A percentile compares a stretch with the other conserved stretches of the same genome.
Conservation (phyloP, 352 stramenopile species). For the Pilasporangium apinafurcum region DNA sequence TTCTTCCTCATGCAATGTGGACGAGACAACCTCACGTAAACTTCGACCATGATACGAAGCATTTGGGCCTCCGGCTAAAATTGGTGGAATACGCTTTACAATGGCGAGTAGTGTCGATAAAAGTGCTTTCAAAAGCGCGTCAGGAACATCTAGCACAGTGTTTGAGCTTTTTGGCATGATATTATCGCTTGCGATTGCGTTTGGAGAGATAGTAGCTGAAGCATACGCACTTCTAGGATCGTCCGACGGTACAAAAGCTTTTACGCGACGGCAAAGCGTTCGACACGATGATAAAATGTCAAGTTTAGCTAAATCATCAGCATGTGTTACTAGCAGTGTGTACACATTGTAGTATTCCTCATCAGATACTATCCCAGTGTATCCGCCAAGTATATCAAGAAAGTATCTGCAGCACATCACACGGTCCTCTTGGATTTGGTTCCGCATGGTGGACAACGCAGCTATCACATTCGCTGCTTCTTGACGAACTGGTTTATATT, state of each 20-base stretch:
- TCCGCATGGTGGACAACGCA: constrained; percentile 34
- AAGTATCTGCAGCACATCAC: constrained; percentile 38
- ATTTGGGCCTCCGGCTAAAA: constrained; percentile 36
- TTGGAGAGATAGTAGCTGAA: background rate
- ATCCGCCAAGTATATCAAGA: constrained; percentile 42
- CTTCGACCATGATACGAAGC: constrained; percentile 32
- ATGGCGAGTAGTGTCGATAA: constrained; percentile 54
- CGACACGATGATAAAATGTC: constrained; percentile 33
- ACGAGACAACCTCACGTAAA: constrained; percentile 39
- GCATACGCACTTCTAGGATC: background rate
- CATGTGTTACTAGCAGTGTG: constrained; percentile 44
- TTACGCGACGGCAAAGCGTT: constrained; percentile 45
- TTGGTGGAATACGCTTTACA: constrained; percentile 45
- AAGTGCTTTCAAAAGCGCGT: constrained; percentile 44
- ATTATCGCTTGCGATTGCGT: too few relatives aligned
- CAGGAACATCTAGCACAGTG: constrained; percentile 8
- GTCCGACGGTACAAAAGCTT: constrained; percentile 20
- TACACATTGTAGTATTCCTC: constrained; percentile 67
- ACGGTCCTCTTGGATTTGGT: constrained; percentile 34
- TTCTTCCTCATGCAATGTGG: constrained; percentile 44
- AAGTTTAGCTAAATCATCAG: constrained; percentile 32
- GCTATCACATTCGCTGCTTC: constrained; percentile 38
- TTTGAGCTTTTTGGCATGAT: constrained; percentile 5
- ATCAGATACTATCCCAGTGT: constrained; percentile 24
- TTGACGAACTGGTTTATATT: constrained; percentile 38